Evolutionary conservation across 306 rosid species (phyloP).

Genomic region (Casuarina equisetifolia): DNA sequence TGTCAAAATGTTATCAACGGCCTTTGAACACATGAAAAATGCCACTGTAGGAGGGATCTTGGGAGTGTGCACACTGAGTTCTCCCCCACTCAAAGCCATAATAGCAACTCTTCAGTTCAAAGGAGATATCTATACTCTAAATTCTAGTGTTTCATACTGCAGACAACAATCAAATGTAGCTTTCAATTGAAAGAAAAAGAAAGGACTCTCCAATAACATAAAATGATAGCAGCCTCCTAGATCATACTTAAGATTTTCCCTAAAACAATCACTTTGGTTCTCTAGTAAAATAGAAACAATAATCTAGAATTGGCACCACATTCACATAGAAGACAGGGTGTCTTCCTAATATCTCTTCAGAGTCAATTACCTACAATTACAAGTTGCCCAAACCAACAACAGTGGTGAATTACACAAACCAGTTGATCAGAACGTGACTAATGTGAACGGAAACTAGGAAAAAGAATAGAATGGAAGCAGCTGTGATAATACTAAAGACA

Average conservation of each 20-base stretch:
- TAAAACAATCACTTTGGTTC: slow-evolving; percentile 18
- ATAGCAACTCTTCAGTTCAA: slow-evolving; percentile 25
- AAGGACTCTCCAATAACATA: neutral
- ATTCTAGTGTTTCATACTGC: slow-evolving; percentile 18
- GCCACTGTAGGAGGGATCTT: slow-evolving; percentile 51
- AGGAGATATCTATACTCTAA: slow-evolving; percentile 25
- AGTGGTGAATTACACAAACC: neutral
- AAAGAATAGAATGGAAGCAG: neutral
- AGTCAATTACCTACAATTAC: neutral
- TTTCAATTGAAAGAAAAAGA: slow-evolving; percentile 5
- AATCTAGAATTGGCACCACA: slow-evolving; percentile 1
- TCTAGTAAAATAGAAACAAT: neutral
- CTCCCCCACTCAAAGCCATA: slow-evolving; percentile 39
- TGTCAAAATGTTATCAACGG: slow-evolving; percentile 55
- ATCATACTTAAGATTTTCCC: neutral
- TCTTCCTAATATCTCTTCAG: neutral
- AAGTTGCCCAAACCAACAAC: neutral
- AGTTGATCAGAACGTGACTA: neutral
- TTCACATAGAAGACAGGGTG: neutral
- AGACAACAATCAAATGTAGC: slow-evolving; percentile 23
- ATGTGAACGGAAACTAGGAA: neutral
- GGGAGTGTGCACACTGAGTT: slow-evolving; percentile 35
- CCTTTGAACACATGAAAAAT: slow-evolving; percentile 35
- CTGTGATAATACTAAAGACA: neutral
- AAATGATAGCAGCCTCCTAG: slow-evolving; percentile 12